Evolutionary conservation across 192 early-diverging fungal genomes (phyloP).

Genomic region (Umbelopsis isabellina): DNA sequence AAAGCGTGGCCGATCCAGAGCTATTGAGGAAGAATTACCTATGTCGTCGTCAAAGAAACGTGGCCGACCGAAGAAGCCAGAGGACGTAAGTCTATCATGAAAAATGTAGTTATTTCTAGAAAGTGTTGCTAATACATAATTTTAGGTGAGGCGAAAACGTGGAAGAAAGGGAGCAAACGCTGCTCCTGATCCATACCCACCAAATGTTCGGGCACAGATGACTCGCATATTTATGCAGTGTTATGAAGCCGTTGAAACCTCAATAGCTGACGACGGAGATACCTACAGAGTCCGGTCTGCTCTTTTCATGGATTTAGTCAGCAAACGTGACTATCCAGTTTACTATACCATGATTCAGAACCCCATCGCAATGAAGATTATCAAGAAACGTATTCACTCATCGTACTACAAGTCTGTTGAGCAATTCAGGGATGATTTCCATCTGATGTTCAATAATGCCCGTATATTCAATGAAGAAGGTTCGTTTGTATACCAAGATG

Average conservation of each 20-base stretch:
- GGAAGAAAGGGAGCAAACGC: slow-evolving; percentile 42
- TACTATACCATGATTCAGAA: slow-evolving; percentile 90
- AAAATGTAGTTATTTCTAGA: neutral
- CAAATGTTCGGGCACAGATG: slow-evolving; percentile 57
- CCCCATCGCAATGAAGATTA: slow-evolving; percentile 90
- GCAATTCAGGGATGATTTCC: slow-evolving; percentile 81
- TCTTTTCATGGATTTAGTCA: slow-evolving; percentile 79
- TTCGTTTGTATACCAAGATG: slow-evolving; percentile 91
- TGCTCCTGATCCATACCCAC: slow-evolving; percentile 52
- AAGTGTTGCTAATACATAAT: neutral
- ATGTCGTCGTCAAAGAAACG: slow-evolving; percentile 26
- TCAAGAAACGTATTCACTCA: slow-evolving; percentile 73
- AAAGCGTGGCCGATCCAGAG: slow-evolving; percentile 17
- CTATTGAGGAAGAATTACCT: slow-evolving; percentile 1
- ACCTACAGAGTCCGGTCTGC: slow-evolving; percentile 65
- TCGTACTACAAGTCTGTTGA: slow-evolving; percentile 64
- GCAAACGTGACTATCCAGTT: slow-evolving; percentile 75
- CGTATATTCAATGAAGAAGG: slow-evolving; percentile 90
- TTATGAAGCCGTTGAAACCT: slow-evolving; percentile 67
- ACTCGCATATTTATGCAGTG: slow-evolving; percentile 56
- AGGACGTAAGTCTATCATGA: slow-evolving; percentile 19
- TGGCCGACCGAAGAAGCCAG: slow-evolving; percentile 37
- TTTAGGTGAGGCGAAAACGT: slow-evolving; percentile 25
- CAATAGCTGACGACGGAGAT: slow-evolving; percentile 52
- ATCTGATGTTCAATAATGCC: slow-evolving; percentile 91